Evolutionary conservation across 2,329 filamentous ascomycete species (phyloP).

Genomic region (Fonsecaea erecta): DNA sequence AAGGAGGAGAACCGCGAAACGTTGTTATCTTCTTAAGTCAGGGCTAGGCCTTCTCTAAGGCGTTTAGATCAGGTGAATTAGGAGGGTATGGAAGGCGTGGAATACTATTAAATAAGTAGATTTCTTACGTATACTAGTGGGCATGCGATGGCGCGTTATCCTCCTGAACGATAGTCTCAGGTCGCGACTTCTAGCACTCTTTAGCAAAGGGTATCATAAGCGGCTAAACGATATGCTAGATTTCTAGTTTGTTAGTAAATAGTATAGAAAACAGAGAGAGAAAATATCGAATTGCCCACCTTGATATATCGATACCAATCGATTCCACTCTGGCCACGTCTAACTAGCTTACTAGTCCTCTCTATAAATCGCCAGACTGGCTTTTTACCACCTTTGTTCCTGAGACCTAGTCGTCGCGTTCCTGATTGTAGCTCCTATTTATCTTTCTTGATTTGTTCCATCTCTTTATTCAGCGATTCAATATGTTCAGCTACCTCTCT

Average conservation of each 20-base stretch:
- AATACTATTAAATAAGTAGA: slow-evolving; percentile 21
- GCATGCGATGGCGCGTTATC: slow-evolving; percentile 35
- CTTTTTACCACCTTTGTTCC: slow-evolving; percentile 19
- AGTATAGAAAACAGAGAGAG: slow-evolving; percentile 3
- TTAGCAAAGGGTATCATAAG: slow-evolving; percentile 37
- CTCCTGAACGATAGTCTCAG: slow-evolving; percentile 35
- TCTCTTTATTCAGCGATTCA: slow-evolving; percentile 30
- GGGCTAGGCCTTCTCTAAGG: slow-evolving; percentile 36
- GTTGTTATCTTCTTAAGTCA: slow-evolving; percentile 35
- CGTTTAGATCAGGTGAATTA: slow-evolving; percentile 38
- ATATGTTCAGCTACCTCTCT: slow-evolving; percentile 39
- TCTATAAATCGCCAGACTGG: slow-evolving; percentile 30
- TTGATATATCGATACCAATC: slow-evolving; percentile 36
- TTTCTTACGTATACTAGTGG: slow-evolving; percentile 5
- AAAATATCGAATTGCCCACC: neutral
- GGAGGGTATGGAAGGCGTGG: slow-evolving; percentile 23
- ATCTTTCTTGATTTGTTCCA: slow-evolving; percentile 16
- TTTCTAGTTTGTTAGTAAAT: neutral
- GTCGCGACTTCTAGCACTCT: slow-evolving; percentile 23
- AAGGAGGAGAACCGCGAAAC: slow-evolving; percentile 14
- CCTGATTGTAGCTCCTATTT: slow-evolving; percentile 33
- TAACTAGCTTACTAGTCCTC: slow-evolving; percentile 29
- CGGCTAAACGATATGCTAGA: slow-evolving; percentile 25
- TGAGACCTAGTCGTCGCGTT: slow-evolving; percentile 31
- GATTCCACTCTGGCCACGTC: slow-evolving; percentile 29